A percentile compares a stretch with the other conserved stretches of the same genome.
phyloP scores from a whole-genome alignment of 2,329 filamentous ascomycete species.

The Xylariales sp. region DNA sequence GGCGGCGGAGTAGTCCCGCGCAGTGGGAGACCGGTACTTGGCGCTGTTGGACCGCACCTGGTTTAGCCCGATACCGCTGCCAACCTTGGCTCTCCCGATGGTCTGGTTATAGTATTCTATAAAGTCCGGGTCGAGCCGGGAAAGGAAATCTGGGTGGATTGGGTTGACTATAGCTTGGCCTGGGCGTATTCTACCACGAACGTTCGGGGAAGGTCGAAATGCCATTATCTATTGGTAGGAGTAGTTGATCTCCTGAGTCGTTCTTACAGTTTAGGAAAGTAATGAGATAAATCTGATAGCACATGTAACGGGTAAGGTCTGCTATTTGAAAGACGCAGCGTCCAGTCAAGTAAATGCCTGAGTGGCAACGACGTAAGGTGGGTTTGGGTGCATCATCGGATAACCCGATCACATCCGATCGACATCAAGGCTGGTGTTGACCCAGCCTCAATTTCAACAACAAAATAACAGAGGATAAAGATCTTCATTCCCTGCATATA shows the following conservation, averaged over 20 bases:
- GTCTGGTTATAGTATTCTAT: constrained; percentile 5
- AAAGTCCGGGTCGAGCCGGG: constrained; percentile 3
- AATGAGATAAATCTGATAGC: too few species aligned
- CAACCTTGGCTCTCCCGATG: neutral
- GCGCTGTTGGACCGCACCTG: constrained; percentile 1
- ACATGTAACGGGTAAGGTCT: neutral
- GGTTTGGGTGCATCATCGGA: neutral
- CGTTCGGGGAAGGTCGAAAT: neutral
- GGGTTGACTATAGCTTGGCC: constrained; percentile 1
- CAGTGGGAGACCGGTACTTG: neutral
- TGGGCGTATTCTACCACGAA: neutral
- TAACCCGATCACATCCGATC: neutral
- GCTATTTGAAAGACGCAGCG: neutral
- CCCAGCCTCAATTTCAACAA: too few species aligned
- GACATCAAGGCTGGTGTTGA: too few species aligned
- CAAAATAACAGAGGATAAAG: too few species aligned
- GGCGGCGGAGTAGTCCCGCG: neutral
- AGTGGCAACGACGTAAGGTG: neutral
- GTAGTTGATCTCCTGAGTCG: neutral
- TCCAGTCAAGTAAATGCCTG: neutral
- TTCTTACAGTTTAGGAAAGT: neutral
- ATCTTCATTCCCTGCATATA: too few species aligned
- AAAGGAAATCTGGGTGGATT: constrained; percentile 5
- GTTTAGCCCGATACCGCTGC: neutral
- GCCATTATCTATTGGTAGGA: neutral